These are phyloP conservation scores for Sporisorium iseilematis-ciliati DNA, from an alignment of 1,284 basidiomycete genomes.

Conservation along the genomic window DNA sequence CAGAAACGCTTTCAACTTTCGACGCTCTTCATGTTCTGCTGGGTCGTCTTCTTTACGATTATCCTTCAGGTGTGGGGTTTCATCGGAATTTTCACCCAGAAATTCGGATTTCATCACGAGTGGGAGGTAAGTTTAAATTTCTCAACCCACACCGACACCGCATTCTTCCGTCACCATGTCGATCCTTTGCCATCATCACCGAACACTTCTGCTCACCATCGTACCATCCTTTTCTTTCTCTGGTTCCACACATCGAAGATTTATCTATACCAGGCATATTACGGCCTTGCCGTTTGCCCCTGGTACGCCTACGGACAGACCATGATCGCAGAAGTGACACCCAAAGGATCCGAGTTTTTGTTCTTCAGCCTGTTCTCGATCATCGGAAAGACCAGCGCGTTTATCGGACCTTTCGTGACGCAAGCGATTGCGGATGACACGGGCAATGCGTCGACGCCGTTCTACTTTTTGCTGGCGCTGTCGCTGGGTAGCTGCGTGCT, in stretches of 20 bases:
- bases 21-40: constrained; percentile 76
- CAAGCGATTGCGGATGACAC: constrained; percentile 71
- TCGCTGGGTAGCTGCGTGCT: constrained; percentile 78
- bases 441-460: constrained; percentile 83
- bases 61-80: constrained; percentile 86
- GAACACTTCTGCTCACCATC: neutral
- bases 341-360: constrained; percentile 74
- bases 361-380: constrained; percentile 84
- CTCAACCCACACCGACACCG: too few relatives aligned
- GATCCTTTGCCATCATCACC: neutral
- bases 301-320: constrained; percentile 88
- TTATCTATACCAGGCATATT: constrained; percentile 29
- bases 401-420: constrained; percentile 82
- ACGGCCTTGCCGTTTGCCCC: constrained; percentile 79
- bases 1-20: constrained; percentile 81
- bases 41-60: constrained; percentile 81
- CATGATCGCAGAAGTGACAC: constrained; percentile 86
- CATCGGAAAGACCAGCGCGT: constrained; percentile 72
- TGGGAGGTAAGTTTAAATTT: constrained; percentile 31
- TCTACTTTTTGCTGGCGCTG: constrained; percentile 83
- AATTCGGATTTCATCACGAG: constrained; percentile 73
- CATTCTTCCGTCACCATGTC: neutral
- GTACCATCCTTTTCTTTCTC: neutral
- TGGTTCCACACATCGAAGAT: neutral
- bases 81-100: constrained; percentile 83